Evolutionary conservation across 768 basidiomycete genomes (phyloP), one percentile per base, ranked within the genome.

Genomic region (Pleurotus ostreatus): DNA sequence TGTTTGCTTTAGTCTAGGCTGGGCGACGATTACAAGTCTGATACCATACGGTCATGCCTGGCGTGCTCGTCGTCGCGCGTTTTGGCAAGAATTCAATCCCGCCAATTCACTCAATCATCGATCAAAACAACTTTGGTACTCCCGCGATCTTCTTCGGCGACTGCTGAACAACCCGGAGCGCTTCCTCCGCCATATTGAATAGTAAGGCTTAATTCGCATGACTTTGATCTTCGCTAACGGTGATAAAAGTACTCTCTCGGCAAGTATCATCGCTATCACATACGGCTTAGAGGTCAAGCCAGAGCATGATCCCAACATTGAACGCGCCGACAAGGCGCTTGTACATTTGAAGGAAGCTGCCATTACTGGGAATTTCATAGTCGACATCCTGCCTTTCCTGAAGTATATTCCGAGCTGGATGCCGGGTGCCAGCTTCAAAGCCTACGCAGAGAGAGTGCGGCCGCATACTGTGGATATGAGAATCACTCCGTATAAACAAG

Each of bases 381-480:
- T 73, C 3, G 68, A 72, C 40, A 55, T 65, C 26, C 62, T 74
- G n/a, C 71, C 22, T 20, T 49, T 62, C 39, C 49, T 70, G 38
- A 65, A 58, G n/a, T 59, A 66, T 44, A n/a, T 70, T 5, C 67
- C 66, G 38, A 41, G 37, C 4, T 68, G 66, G 67, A 62, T 66
- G 30, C 67, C 67, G 22, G 65, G 66, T 8, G 62, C 65, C 2
- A 47, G 55, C 2, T 92, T 90, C 71, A 80, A 82, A 40, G 37
- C 34, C 12, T 55, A 48, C 55, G 62, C 59, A 5, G 49, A 34
- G 4, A 12, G 5, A 18, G 25, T 13, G 8, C n/a, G 49, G 15
- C 12, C 5, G 5, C 23, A 37, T 34, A 26, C n/a, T 15, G 15
- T 13, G 22, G 18, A 15, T 26, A 51, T 51, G 49, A 51, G 12